Evolutionary conservation across 441 rosid species (phyloP).

Genomic region (Syzygium malaccense): DNA sequence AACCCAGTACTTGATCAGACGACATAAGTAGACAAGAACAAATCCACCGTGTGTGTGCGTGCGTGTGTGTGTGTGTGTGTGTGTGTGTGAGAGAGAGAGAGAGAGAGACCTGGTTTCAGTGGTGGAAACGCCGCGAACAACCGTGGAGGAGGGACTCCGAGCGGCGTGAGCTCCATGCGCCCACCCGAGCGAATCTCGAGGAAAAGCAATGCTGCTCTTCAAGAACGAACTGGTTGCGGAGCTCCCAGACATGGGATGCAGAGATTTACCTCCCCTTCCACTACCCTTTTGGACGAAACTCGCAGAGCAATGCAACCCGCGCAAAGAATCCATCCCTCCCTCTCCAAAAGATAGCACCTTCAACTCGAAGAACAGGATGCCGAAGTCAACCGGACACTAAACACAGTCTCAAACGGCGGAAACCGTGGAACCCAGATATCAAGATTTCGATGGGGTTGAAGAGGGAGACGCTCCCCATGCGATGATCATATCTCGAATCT

Average conservation of each 20-base stretch:
- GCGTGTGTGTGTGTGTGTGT: too few relatives aligned
- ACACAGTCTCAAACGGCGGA: background rate
- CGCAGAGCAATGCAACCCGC: background rate
- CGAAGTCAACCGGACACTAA: background rate
- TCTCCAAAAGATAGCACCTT: background rate
- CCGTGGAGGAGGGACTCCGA: background rate
- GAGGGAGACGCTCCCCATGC: background rate
- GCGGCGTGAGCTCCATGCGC: background rate
- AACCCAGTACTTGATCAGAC: background rate
- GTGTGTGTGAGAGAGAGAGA: background rate
- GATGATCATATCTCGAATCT: background rate
- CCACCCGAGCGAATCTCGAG: background rate
- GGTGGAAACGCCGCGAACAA: background rate
- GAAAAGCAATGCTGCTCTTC: background rate
- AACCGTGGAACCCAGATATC: background rate
- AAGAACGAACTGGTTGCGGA: background rate
- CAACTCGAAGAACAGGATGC: background rate
- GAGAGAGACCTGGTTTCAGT: background rate
- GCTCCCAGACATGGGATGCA: background rate
- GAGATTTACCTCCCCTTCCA: background rate
- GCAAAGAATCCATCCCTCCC: background rate
- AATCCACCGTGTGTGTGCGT: background rate
- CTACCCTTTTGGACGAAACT: background rate
- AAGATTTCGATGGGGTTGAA: background rate
- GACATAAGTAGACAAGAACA: background rate